A percentile compares a stretch with the other conserved stretches of the same genome.
These are phyloP conservation scores for Leccinum angustisporum DNA, from an alignment of 1,284 basidiomycete genomes.

Conservation along the genomic window DNA sequence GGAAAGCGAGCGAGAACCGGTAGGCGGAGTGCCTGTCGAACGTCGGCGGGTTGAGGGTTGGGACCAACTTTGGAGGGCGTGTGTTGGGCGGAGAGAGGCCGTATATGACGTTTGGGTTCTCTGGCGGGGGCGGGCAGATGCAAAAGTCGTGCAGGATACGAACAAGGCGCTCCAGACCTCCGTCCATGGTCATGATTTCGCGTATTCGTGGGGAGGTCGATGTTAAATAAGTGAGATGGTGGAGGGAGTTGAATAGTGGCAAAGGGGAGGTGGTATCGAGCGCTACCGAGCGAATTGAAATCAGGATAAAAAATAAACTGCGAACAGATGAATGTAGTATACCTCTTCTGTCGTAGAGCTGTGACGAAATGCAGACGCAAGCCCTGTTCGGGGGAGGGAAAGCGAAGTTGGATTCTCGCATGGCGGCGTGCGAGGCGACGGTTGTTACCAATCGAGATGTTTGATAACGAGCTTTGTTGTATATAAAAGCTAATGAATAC, in stretches of 20 bases:
- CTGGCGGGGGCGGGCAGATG: conserved; percentile 71
- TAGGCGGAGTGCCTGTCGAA: conserved; percentile 85
- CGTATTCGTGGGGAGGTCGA: conserved; percentile 97
- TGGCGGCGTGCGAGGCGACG: conserved; percentile 38
- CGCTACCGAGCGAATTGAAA: conserved; percentile 50
- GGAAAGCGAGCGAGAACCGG: conserved; percentile 90
- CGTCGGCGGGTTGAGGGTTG: conserved; percentile 62
- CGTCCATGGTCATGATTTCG: conserved; percentile 97
- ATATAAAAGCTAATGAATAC: not conserved
- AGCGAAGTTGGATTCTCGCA: conserved; percentile 97
- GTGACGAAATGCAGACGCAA: conserved; percentile 90
- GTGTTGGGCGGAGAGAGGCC: conserved; percentile 65
- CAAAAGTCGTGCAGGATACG: conserved; percentile 90
- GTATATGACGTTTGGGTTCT: conserved; percentile 70
- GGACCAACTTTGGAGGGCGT: conserved; percentile 50
- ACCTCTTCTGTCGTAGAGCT: conserved; percentile 96
- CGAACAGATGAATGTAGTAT: conserved; percentile 32
- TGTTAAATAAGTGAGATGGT: conserved; percentile 95
- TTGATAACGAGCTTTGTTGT: conserved; percentile 4
- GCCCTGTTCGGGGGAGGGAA: conserved; percentile 96
- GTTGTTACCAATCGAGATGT: conserved; percentile 22
- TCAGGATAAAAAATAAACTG: conserved; percentile 11
- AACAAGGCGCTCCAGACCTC: conserved; percentile 93
- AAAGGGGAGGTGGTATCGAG: conserved; percentile 91
- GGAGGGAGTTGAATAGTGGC: conserved; percentile 95